phyloP scores from a whole-genome alignment of 2,329 filamentous ascomycete genomes.

The Xenoacremonium recifei region DNA sequence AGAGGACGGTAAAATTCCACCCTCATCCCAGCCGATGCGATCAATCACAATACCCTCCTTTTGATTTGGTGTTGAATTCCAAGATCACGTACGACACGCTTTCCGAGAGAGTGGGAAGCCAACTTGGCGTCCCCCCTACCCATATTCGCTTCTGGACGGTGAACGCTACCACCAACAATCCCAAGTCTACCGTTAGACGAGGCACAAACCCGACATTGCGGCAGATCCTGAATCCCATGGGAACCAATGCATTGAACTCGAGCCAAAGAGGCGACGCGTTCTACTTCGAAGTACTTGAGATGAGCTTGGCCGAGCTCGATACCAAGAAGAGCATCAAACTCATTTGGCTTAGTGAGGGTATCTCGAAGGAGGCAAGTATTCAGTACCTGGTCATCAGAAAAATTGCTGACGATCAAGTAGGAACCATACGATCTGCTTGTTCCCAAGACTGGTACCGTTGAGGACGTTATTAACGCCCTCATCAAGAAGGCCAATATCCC shows the following conservation, averaged over 20 bases:
- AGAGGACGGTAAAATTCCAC: constrained; percentile 74
- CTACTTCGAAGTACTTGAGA: constrained; percentile 91
- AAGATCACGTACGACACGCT: constrained; percentile 91
- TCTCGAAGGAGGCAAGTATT: constrained; percentile 73
- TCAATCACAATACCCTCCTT: constrained; percentile 60
- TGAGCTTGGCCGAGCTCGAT: constrained; percentile 89
- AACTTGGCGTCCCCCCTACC: constrained; percentile 74
- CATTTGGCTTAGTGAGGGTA: constrained; percentile 82
- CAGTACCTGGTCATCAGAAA: not conserved
- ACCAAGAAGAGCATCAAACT: constrained; percentile 87
- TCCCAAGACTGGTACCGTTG: constrained; percentile 77
- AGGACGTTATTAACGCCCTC: constrained; percentile 73
- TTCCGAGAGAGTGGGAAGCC: constrained; percentile 76
- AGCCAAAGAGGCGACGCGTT: constrained; percentile 74
- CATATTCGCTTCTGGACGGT: constrained; percentile 92
- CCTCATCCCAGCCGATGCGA: constrained; percentile 61
- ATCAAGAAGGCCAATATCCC: constrained; percentile 78
- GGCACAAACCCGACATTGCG: constrained; percentile 67
- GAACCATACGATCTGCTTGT: constrained; percentile 82
- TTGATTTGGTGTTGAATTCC: constrained; percentile 76
- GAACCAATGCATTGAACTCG: constrained; percentile 63
- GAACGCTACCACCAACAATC: constrained; percentile 71
- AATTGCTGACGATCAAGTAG: constrained; percentile 36
- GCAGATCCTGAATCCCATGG: constrained; percentile 75
- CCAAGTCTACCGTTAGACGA: constrained; percentile 76